A percentile compares a stretch with the other conserved stretches of the same genome.
phyloP scores from a whole-genome alignment of 2,329 filamentous ascomycete genomes.

The Sporothrix sp. region DNA sequence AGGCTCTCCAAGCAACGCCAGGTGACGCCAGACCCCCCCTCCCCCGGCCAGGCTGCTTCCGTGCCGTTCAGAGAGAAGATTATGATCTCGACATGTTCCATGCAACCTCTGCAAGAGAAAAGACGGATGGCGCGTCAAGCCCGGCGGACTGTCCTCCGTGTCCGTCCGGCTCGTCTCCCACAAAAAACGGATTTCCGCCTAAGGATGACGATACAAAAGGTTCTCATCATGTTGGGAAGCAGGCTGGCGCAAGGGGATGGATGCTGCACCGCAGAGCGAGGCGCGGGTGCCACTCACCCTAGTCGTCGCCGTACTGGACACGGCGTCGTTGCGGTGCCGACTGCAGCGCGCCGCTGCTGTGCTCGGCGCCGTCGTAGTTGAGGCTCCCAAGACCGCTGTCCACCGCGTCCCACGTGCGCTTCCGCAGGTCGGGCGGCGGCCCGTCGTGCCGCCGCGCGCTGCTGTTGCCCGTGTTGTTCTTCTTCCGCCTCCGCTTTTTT shows the following conservation, averaged over 20 bases:
- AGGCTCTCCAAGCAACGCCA: no score
- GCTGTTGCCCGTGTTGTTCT: slow-evolving; percentile 26
- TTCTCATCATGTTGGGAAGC: slow-evolving; percentile 62
- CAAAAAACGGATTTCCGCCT: slow-evolving; percentile 53
- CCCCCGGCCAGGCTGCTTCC: neutral
- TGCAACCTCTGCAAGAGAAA: slow-evolving; percentile 13
- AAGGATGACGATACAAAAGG: slow-evolving; percentile 89
- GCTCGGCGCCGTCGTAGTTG: slow-evolving; percentile 45
- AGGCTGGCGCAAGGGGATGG: slow-evolving; percentile 3
- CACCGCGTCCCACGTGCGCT: slow-evolving; percentile 58
- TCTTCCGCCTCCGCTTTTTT: slow-evolving; percentile 12
- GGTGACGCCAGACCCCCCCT: no score
- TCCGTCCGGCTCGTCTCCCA: neutral
- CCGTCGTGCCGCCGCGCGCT: slow-evolving; percentile 14
- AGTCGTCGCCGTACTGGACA: slow-evolving; percentile 38
- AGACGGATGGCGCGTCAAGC: slow-evolving; percentile 17
- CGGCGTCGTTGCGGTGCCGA: slow-evolving; percentile 32
- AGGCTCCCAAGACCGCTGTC: slow-evolving; percentile 50
- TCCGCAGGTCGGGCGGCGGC: slow-evolving; percentile 46
- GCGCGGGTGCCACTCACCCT: no score
- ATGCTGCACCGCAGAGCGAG: no score
- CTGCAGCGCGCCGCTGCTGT: slow-evolving; percentile 17
- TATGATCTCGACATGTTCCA: slow-evolving; percentile 31
- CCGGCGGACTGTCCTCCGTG: no score
- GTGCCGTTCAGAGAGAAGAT: slow-evolving; percentile 41